Percentiles rank a stretch among this genome's conserved stretches.
These are phyloP conservation scores for Aspergillus nomiae DNA, from an alignment of 2,329 filamentous ascomycete species.

Conservation along the genomic window DNA sequence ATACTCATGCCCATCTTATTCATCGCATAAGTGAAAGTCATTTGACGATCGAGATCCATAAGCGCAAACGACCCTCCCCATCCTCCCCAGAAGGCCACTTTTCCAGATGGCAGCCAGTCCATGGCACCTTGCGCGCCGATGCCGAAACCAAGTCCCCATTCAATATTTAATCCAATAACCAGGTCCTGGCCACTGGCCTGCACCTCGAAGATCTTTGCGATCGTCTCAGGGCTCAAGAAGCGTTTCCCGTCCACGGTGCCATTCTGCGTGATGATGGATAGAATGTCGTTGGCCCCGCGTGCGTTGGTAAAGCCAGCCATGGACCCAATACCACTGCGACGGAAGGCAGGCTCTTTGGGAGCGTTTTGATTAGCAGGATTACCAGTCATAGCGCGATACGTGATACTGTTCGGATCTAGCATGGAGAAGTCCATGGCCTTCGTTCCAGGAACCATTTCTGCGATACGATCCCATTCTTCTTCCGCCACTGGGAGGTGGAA, in stretches of 20 bases:
- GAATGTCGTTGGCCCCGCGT: slow-evolving; percentile 44
- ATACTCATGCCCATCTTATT: slow-evolving; percentile 44
- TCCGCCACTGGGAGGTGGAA: slow-evolving; percentile 50
- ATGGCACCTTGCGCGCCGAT: slow-evolving; percentile 31
- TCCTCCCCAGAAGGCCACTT: slow-evolving; percentile 47
- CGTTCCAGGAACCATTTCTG: slow-evolving; percentile 35
- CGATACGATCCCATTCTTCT: slow-evolving; percentile 44
- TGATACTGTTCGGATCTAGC: slow-evolving; percentile 29
- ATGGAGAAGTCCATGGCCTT: slow-evolving; percentile 16
- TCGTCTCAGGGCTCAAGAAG: slow-evolving; percentile 45
- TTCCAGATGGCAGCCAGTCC: slow-evolving; percentile 34
- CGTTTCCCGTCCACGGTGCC: slow-evolving; percentile 36
- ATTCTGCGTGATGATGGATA: slow-evolving; percentile 40
- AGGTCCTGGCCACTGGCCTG: slow-evolving; percentile 47
- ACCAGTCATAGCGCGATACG: slow-evolving; percentile 27
- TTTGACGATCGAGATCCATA: slow-evolving; percentile 45
- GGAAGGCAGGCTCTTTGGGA: slow-evolving; percentile 27
- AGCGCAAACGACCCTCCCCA: slow-evolving; percentile 49
- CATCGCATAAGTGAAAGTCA: slow-evolving; percentile 52
- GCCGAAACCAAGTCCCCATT: slow-evolving; percentile 48
- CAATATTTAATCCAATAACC: slow-evolving; percentile 35
- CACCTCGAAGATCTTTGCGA: slow-evolving; percentile 50
- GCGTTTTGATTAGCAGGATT: neutral
- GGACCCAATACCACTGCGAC: slow-evolving; percentile 38
- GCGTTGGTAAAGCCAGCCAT: slow-evolving; percentile 52